Percentiles rank a stretch among this genome's conserved stretches.
These are phyloP conservation scores for Pisolithus microcarpus DNA, from an alignment of 768 basidiomycete species.

Conservation along the genomic window DNA sequence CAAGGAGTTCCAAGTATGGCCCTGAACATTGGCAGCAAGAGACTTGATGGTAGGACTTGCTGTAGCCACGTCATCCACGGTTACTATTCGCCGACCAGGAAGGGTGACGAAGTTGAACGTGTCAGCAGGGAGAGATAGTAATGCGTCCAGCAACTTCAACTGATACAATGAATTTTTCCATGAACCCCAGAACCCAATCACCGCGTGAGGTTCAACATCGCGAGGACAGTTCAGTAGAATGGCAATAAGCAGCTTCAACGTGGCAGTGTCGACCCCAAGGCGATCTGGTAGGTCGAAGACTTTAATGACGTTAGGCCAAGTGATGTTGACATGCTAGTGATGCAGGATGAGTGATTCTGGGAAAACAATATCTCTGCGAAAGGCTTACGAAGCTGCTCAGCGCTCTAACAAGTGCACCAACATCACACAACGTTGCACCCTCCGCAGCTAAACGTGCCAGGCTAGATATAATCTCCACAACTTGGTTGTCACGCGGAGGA, in stretches of 20 bases:
- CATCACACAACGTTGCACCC: conserved; percentile 66
- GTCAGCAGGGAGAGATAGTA: conserved; percentile 83
- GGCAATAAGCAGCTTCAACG: conserved; percentile 81
- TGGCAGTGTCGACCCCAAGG: conserved; percentile 81
- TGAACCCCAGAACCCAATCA: conserved; percentile 75
- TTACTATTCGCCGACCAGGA: conserved; percentile 76
- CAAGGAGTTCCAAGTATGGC: conserved; percentile 90
- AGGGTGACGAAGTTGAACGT: conserved; percentile 90
- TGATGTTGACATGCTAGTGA: conserved; percentile 52
- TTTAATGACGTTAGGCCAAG: conserved; percentile 79
- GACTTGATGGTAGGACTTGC: conserved; percentile 91
- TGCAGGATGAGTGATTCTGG: conserved; percentile 9
- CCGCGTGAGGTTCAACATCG: conserved; percentile 69
- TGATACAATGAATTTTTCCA: conserved; percentile 87
- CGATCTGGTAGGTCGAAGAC: conserved; percentile 83
- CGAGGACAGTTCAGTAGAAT: conserved; percentile 79
- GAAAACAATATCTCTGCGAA: not conserved
- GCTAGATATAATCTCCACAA: conserved; percentile 63
- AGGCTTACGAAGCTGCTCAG: conserved; percentile 63
- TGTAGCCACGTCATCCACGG: conserved; percentile 77
- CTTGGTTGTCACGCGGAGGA: conserved; percentile 64
- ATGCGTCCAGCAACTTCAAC: conserved; percentile 78
- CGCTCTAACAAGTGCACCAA: conserved; percentile 65
- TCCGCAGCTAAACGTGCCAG: conserved; percentile 66
- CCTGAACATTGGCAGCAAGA: conserved; percentile 84